Evolutionary conservation across 495 filamentous ascomycete species (phyloP).

Genomic region (Diplogelasinospora grovesii): DNA sequence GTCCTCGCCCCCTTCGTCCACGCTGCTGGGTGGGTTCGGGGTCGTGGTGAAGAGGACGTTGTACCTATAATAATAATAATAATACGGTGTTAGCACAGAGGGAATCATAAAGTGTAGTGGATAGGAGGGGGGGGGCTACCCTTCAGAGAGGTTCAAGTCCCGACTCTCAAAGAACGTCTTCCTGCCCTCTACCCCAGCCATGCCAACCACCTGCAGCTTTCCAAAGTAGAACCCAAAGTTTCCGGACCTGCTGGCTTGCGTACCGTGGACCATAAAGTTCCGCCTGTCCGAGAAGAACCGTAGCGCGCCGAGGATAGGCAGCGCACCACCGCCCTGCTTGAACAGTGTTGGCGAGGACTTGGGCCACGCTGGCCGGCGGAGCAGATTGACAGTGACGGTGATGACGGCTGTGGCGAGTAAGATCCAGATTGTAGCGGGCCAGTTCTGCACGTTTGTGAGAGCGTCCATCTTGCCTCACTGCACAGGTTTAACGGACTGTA

Average conservation of each 20-base stretch:
- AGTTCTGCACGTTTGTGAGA: not conserved
- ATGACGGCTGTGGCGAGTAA: conserved; percentile 4
- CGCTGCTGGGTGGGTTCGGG: conserved; percentile 2
- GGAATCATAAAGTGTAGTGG: not conserved
- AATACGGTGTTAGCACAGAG: not conserved
- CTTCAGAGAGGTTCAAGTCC: conserved; percentile 34
- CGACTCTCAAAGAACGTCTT: conserved; percentile 38
- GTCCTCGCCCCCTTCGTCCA: conserved; percentile 8
- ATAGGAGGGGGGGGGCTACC: conserved; percentile 17
- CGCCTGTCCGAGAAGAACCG: conserved; percentile 18
- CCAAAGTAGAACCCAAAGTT: conserved; percentile 47
- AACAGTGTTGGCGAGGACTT: conserved; percentile 13
- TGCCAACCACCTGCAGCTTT: conserved; percentile 31
- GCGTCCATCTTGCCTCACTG: not conserved
- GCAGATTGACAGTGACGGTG: not conserved
- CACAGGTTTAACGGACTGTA: no score
- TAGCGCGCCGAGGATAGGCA: conserved; percentile 16
- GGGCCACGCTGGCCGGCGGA: conserved; percentile 12
- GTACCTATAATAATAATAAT: conserved; percentile 14
- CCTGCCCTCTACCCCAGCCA: conserved; percentile 34
- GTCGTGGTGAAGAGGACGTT: conserved; percentile 21
- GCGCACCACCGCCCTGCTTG: conserved; percentile 7
- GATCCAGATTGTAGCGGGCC: not conserved
- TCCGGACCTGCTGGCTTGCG: conserved; percentile 25
- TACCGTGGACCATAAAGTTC: conserved; percentile 11